Evolutionary conservation across 2,329 filamentous ascomycete genomes (phyloP).

Genomic region (Claviceps sp.): DNA sequence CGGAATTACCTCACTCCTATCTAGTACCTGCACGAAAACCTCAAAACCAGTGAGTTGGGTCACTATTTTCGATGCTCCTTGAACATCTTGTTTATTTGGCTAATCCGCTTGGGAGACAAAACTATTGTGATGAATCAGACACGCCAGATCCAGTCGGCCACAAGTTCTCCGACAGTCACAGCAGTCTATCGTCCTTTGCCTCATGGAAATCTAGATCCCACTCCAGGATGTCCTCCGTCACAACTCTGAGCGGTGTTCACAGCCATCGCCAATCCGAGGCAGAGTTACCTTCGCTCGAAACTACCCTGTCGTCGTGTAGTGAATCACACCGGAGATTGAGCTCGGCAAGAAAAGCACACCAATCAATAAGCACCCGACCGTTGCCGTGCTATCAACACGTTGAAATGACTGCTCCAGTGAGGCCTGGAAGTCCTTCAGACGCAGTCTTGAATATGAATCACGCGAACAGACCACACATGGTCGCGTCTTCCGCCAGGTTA

Average conservation of each 20-base stretch:
- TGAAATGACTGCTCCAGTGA: not conserved
- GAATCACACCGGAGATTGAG: constrained; percentile 8
- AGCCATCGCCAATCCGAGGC: constrained; percentile 19
- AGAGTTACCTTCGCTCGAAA: constrained; percentile 25
- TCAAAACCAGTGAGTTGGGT: constrained; percentile 2
- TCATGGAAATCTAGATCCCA: constrained; percentile 34
- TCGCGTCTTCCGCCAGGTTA: constrained; percentile 4
- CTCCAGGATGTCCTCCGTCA: constrained; percentile 40
- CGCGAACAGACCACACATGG: not conserved
- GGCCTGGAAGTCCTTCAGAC: constrained; percentile 12
- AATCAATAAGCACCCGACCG: not conserved
- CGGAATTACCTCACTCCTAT: constrained; percentile 2
- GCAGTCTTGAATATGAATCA: constrained; percentile 13
- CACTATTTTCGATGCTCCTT: not conserved
- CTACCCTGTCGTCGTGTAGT: constrained; percentile 18
- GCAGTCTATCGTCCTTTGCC: constrained; percentile 36
- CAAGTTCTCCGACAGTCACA: constrained; percentile 33
- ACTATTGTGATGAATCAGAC: constrained; percentile 5
- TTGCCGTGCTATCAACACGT: not conserved
- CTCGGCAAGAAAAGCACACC: constrained; percentile 1
- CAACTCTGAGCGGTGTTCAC: constrained; percentile 32
- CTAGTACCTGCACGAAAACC: not conserved
- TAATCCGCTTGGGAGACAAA: constrained; percentile 1
- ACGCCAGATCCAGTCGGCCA: constrained; percentile 10
- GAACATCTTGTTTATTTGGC: not conserved